Percentiles rank a stretch among this genome's conserved stretches.
These are phyloP conservation scores for Colletotrichum magnum DNA, from an alignment of 2,329 filamentous ascomycete genomes.

Conservation along the genomic window DNA sequence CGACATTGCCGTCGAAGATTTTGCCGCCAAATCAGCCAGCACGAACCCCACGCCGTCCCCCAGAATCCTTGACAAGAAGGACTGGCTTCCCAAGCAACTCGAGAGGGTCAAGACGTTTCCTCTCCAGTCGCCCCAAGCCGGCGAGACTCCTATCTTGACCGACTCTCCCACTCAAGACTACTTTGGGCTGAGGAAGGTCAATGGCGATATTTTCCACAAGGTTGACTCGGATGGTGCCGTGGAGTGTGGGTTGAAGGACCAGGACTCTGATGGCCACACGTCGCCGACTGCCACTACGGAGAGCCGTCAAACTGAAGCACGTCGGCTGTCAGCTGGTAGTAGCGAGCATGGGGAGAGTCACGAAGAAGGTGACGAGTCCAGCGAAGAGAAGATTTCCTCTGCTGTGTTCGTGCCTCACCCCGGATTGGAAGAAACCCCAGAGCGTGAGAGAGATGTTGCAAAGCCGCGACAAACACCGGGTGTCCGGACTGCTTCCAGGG, in stretches of 20 bases:
- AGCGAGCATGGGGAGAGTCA: conserved; percentile 55
- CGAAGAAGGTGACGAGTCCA: conserved; percentile 73
- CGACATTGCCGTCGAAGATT: conserved; percentile 40
- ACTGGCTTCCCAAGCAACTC: conserved; percentile 32
- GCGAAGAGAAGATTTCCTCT: conserved; percentile 89
- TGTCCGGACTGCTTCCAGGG: conserved; percentile 32
- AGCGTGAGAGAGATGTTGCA: conserved; percentile 47
- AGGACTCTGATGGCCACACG: conserved; percentile 23
- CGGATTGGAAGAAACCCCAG: conserved; percentile 59
- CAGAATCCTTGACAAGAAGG: conserved; percentile 43
- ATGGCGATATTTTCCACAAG: conserved; percentile 42
- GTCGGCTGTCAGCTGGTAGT: conserved; percentile 56
- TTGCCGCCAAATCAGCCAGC: conserved; percentile 32
- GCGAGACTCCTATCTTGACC: conserved; percentile 36
- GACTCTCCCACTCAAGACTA: conserved; percentile 41
- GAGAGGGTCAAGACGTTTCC: conserved; percentile 38
- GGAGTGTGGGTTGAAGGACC: conserved; percentile 24
- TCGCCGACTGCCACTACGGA: conserved; percentile 19
- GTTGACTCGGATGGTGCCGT: conserved; percentile 29
- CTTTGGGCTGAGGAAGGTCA: conserved; percentile 40
- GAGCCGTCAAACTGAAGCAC: conserved; percentile 41
- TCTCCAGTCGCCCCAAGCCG: conserved; percentile 33
- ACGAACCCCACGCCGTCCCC: conserved; percentile 41
- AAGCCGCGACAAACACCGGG: conserved; percentile 43
- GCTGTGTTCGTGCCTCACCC: conserved; percentile 87